Evolutionary conservation across 768 basidiomycete species (phyloP).

Genomic region (Pulveroboletus sp.): DNA sequence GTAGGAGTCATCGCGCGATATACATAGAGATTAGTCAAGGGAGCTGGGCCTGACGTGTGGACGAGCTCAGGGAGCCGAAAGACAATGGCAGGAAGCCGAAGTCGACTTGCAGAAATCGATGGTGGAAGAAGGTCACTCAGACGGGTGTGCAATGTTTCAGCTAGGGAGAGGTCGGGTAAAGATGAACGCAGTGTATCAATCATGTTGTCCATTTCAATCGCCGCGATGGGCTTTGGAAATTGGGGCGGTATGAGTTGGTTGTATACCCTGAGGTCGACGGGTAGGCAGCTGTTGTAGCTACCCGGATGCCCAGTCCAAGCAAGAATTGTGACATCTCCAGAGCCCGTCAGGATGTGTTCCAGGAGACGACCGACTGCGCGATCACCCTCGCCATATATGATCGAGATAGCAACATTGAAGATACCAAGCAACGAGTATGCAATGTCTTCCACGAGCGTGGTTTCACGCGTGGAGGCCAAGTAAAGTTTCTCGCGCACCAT

Average conservation of each 20-base stretch:
- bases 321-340: constrained; percentile 6
- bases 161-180: not conserved
- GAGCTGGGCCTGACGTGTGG: not conserved
- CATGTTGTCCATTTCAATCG: not conserved
- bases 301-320: constrained; percentile 13
- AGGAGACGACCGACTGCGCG: constrained; percentile 10
- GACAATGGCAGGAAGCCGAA: constrained; percentile 5
- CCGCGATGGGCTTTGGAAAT: not conserved
- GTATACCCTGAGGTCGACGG: not conserved
- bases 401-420: constrained; percentile 6
- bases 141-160: not conserved
- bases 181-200: not conserved
- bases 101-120: not conserved
- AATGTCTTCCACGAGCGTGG: constrained; percentile 7
- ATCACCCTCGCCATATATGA: constrained; percentile 12
- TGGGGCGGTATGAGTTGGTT: not conserved
- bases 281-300: constrained; percentile 5
- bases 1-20: not conserved
- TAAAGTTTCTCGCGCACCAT: constrained; percentile 16
- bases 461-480: constrained; percentile 7
- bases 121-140: not conserved
- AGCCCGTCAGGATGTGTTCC: constrained; percentile 12
- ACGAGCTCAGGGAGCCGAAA: not conserved
- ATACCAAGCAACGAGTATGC: constrained; percentile 15
- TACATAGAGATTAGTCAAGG: not conserved